Conservation (phyloP, 2,329 filamentous ascomycete species). For the Xylaria sp. region DNA sequence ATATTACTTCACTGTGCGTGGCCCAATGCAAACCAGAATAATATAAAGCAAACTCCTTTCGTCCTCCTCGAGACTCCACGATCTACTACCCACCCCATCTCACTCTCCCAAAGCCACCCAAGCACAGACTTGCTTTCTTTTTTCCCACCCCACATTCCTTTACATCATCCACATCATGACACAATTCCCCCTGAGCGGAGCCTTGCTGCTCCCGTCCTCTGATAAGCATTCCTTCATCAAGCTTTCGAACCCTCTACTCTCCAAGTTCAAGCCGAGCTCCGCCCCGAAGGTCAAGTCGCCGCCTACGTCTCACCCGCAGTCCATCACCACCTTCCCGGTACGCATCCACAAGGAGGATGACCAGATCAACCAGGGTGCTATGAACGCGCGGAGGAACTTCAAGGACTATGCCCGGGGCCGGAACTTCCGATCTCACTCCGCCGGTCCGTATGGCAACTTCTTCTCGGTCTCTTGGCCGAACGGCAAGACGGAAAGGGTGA, state of each 20-base stretch:
- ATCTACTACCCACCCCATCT: constrained; percentile 8
- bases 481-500: constrained; percentile 20
- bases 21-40: constrained; percentile 2
- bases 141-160: constrained; percentile 12
- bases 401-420: constrained; percentile 12
- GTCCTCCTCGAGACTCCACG: constrained; percentile 6
- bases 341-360: constrained; percentile 19
- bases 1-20: constrained; percentile 13
- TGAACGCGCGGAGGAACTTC: constrained; percentile 22
- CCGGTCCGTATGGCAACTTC: constrained; percentile 21
- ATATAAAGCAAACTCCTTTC: constrained; percentile 18
- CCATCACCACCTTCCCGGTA: constrained; percentile 20
- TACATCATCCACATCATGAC: constrained; percentile 18
- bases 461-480: constrained; percentile 20
- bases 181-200: constrained; percentile 13
- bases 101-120: constrained; percentile 5
- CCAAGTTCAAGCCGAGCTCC: constrained; percentile 16
- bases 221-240: constrained; percentile 15
- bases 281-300: constrained; percentile 13
- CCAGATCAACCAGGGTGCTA: constrained; percentile 18
- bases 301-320: constrained; percentile 11
- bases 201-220: constrained; percentile 9
- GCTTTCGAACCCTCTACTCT: constrained; percentile 8
- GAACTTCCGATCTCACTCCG: constrained; percentile 21
- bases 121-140: constrained; percentile 17